phyloP scores from a whole-genome alignment of 306 rosid genomes.

The Cucurbita ficifolia region DNA sequence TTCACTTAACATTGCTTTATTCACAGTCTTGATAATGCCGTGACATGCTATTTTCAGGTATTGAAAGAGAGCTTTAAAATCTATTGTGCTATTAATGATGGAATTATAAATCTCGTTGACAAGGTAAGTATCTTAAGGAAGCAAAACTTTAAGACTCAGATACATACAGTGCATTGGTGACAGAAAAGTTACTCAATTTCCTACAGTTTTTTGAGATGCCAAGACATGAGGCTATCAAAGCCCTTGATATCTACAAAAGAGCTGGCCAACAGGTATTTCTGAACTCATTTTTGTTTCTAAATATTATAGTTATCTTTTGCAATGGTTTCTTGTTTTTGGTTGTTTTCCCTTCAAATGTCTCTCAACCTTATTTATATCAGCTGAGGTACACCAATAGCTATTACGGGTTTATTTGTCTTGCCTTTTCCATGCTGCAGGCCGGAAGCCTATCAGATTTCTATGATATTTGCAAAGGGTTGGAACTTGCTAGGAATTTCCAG shows the following conservation, averaged over 20 bases:
- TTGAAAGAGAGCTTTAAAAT: slow-evolving; percentile 96
- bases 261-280: slow-evolving; percentile 86
- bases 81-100: slow-evolving; percentile 81
- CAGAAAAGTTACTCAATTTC: slow-evolving; percentile 6
- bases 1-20: neutral
- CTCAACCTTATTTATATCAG: neutral
- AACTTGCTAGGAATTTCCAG: slow-evolving; percentile 96
- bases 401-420: slow-evolving; percentile 7
- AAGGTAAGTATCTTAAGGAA: slow-evolving; percentile 38
- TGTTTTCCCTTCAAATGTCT: neutral
- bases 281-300: neutral
- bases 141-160: neutral
- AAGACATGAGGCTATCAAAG: slow-evolving; percentile 80
- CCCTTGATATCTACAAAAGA: slow-evolving; percentile 85
- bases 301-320: neutral
- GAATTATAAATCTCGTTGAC: slow-evolving; percentile 95
- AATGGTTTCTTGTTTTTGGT: neutral
- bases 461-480: slow-evolving; percentile 87
- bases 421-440: slow-evolving; percentile 40
- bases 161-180: neutral
- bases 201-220: slow-evolving; percentile 99
- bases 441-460: slow-evolving; percentile 75
- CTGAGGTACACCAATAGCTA: neutral
- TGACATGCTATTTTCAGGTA: slow-evolving; percentile 42
- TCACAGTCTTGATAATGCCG: neutral